These are phyloP conservation scores for Ophiostoma himal-ulmi DNA, from an alignment of 2,329 filamentous ascomycete genomes.

Conservation along the genomic window DNA sequence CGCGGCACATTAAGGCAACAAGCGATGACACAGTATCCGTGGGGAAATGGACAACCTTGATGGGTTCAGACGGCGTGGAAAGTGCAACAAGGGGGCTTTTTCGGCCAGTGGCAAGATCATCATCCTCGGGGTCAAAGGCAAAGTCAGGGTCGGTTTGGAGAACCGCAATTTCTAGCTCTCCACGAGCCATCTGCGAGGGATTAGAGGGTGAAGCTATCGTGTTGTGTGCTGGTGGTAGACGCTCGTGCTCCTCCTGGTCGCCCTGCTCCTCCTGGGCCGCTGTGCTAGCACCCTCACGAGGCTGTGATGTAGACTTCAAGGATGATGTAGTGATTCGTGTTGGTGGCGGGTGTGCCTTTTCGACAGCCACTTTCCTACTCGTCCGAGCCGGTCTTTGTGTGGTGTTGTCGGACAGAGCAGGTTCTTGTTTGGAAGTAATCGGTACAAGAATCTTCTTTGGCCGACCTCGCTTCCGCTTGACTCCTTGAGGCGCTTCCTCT, in stretches of 20 bases:
- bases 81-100: not conserved
- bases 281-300: not conserved
- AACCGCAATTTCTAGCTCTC: too few relatives aligned
- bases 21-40: conserved; percentile 1
- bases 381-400: not conserved
- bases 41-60: not conserved
- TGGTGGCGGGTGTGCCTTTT: not conserved
- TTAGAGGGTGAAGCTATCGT: too few relatives aligned
- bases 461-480: not conserved
- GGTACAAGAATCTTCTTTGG: not conserved
- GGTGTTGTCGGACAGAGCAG: not conserved
- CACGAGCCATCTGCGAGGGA: too few relatives aligned
- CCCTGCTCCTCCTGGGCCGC: too few relatives aligned
- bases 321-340: not conserved
- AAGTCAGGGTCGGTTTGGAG: not conserved
- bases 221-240: too few relatives aligned
- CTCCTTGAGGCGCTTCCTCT: not conserved
- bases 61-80: not conserved
- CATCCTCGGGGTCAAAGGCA: not conserved
- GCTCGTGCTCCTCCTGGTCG: too few relatives aligned
- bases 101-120: not conserved
- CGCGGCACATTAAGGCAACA: conserved; percentile 21
- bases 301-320: not conserved
- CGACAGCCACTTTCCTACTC: not conserved
- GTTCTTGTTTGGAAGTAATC: not conserved